Percentiles rank a stretch among this genome's conserved stretches.
phyloP scores from a whole-genome alignment of 805 yeast genomes.

The Ogataea methanolica region DNA sequence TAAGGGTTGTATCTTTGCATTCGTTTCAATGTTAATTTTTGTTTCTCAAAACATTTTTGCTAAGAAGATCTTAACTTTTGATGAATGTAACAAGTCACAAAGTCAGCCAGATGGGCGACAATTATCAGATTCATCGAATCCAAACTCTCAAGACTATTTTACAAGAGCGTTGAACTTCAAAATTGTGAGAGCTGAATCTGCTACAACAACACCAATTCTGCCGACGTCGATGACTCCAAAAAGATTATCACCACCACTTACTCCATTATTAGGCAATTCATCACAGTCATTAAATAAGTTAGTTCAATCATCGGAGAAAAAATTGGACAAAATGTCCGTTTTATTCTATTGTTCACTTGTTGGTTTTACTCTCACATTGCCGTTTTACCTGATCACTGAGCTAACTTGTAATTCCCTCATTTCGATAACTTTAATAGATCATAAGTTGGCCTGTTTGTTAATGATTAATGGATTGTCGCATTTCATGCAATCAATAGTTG shows the following conservation, averaged over 20 bases:
- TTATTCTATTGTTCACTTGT: conserved; percentile 65
- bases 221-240: conserved; percentile 29
- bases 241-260: conserved; percentile 20
- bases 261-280: conserved; percentile 23
- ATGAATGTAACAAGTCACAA: conserved; percentile 6
- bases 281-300: conserved; percentile 19
- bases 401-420: conserved; percentile 29
- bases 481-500: conserved; percentile 67
- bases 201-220: conserved; percentile 30
- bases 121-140: neutral
- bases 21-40: conserved; percentile 58
- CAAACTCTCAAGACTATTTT: conserved; percentile 21
- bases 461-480: conserved; percentile 64
- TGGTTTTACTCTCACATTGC: conserved; percentile 64
- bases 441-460: conserved; percentile 34
- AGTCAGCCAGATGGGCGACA: too few relatives aligned
- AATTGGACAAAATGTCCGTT: conserved; percentile 67
- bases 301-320: conserved; percentile 27
- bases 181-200: conserved; percentile 29
- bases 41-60: conserved; percentile 79
- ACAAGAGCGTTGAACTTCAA: conserved; percentile 24
- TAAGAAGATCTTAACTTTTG: conserved; percentile 60
- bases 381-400: conserved; percentile 61
- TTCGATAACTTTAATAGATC: conserved; percentile 27
- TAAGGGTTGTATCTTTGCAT: conserved; percentile 47